These are phyloP conservation scores for Fusarium sp. DNA, from an alignment of 2,329 filamentous ascomycete species.

Conservation along the genomic window DNA sequence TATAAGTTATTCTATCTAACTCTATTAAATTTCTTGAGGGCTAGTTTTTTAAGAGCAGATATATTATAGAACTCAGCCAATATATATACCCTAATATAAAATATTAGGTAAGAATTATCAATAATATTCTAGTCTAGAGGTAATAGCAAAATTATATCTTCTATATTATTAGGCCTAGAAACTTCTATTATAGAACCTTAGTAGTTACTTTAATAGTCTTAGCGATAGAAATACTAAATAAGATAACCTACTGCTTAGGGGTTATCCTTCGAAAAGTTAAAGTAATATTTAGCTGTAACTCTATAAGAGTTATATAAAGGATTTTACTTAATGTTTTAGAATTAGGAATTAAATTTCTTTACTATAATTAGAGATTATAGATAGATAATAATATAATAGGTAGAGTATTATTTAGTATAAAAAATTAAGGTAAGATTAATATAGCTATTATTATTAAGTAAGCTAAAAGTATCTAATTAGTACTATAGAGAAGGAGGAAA, in stretches of 20 bases:
- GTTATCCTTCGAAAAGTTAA: neutral
- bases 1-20: too few species aligned
- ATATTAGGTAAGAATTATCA: neutral
- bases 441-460: neutral
- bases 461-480: neutral
- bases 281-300: neutral
- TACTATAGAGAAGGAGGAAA: neutral
- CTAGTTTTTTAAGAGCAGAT: neutral
- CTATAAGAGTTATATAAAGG: neutral
- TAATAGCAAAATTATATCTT: neutral
- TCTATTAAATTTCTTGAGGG: neutral
- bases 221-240: neutral
- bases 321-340: neutral
- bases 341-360: neutral
- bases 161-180: neutral
- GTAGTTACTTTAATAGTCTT: neutral
- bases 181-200: neutral
- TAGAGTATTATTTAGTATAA: neutral
- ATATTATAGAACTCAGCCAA: neutral
- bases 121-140: neutral
- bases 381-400: neutral
- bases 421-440: neutral
- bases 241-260: neutral
- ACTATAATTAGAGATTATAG: neutral
- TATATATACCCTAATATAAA: neutral